A percentile compares a stretch with the other conserved stretches of the same genome.
These are phyloP conservation scores for Pleurotus ostreatus DNA, from an alignment of 768 basidiomycete species.

Conservation along the genomic window DNA sequence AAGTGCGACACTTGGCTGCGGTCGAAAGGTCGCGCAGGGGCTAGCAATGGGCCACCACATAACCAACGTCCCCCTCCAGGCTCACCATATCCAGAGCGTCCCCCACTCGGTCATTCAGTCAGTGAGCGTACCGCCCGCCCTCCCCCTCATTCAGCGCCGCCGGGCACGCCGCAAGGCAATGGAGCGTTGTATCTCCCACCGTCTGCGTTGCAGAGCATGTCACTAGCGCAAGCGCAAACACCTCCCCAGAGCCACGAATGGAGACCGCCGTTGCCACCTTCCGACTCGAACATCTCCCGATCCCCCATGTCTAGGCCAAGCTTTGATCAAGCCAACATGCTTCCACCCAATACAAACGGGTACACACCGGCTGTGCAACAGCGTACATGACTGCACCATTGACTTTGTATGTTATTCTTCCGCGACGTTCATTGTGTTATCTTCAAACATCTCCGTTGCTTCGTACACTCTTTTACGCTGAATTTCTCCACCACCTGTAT, in stretches of 20 bases:
- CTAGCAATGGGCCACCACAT: conserved; percentile 32
- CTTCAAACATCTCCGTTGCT: conserved; percentile 22
- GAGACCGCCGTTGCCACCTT: conserved; percentile 36
- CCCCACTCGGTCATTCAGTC: conserved; percentile 34
- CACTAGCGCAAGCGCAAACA: conserved; percentile 11
- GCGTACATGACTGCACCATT: conserved; percentile 37
- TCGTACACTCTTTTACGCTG: conserved; percentile 27
- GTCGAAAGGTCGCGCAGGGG: conserved; percentile 58
- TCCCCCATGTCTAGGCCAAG: conserved; percentile 48
- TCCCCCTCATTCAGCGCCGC: conserved; percentile 26
- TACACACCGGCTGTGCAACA: conserved; percentile 48
- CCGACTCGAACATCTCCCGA: conserved; percentile 28
- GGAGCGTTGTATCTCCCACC: conserved; percentile 9
- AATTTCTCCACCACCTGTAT: conserved; percentile 49
- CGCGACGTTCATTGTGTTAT: conserved; percentile 20
- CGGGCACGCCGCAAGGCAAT: conserved; percentile 25
- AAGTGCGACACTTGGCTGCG: conserved; percentile 91
- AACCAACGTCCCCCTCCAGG: conserved; percentile 32
- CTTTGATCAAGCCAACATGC: conserved; percentile 35
- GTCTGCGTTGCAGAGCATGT: conserved; percentile 14
- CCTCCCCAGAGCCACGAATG: conserved; percentile 37
- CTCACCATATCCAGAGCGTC: conserved; percentile 43
- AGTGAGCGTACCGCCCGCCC: conserved; percentile 36
- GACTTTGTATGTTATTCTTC: conserved; percentile 16
- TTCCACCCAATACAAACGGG: conserved; percentile 41